Evolutionary conservation across 2,329 filamentous ascomycete genomes (phyloP).

Genomic region (Aspergillus jensenii): DNA sequence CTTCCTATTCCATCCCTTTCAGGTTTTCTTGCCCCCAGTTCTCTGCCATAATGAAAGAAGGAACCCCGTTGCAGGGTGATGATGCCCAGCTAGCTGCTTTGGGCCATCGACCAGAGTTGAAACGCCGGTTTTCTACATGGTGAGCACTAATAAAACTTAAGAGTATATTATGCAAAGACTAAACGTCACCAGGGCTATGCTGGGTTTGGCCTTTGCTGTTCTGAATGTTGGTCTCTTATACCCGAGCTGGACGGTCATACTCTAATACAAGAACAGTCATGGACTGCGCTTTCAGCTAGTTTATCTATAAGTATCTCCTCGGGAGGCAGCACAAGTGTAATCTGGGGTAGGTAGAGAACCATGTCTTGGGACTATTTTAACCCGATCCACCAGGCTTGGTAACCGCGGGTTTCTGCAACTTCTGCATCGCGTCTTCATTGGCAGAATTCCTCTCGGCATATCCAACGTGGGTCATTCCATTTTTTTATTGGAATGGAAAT

Average conservation of each 20-base stretch:
- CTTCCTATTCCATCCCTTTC: no score
- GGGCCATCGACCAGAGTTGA: constrained; percentile 59
- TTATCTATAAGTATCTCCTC: constrained; percentile 64
- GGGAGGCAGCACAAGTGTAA: constrained; percentile 68
- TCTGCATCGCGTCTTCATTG: constrained; percentile 67
- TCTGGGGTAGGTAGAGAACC: constrained; percentile 60
- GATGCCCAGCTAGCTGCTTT: constrained; percentile 54
- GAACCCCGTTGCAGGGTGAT: constrained; percentile 32
- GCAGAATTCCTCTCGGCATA: constrained; percentile 71
- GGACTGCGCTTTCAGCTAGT: constrained; percentile 61
- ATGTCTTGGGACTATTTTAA: background rate
- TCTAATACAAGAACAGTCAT: constrained; percentile 40
- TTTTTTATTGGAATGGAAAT: background rate
- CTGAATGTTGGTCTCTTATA: constrained; percentile 46
- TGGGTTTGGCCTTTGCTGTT: constrained; percentile 64
- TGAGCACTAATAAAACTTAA: constrained; percentile 17
- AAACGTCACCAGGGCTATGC: constrained; percentile 49
- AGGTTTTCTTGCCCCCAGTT: no score
- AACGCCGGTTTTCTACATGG: constrained; percentile 58
- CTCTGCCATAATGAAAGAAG: no score
- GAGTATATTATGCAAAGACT: background rate
- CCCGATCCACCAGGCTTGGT: constrained; percentile 43
- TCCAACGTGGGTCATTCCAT: constrained; percentile 40
- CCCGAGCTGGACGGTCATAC: background rate
- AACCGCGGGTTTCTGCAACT: constrained; percentile 66